A percentile compares a stretch with the other conserved stretches of the same genome.
Evolutionary conservation across 1,139 yeast genomes (phyloP).

Genomic region (Pneumocystis wakefieldiae): DNA sequence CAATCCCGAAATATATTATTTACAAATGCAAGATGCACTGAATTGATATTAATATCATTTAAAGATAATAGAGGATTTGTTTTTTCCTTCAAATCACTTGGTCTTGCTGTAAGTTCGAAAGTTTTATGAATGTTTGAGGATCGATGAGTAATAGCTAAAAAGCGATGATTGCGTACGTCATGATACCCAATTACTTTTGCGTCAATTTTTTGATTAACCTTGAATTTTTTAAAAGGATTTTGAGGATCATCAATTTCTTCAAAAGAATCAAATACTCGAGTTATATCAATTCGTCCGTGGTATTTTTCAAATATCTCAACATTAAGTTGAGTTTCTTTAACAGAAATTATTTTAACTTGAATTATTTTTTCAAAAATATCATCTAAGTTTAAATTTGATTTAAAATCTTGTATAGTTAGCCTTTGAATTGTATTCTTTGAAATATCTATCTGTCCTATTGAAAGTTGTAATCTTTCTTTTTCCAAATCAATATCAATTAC

Average conservation of each 20-base stretch:
- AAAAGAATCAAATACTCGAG: conserved; percentile 47
- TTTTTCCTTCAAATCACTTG: conserved; percentile 26
- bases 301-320: conserved; percentile 64
- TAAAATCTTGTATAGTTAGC: conserved; percentile 25
- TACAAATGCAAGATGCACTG: conserved; percentile 36
- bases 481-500: conserved; percentile 22
- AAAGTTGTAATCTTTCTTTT: conserved; percentile 38
- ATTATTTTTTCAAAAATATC: conserved; percentile 50
- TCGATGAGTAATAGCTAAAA: conserved; percentile 53
- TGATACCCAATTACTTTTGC: conserved; percentile 67
- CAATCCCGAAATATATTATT: conserved; percentile 39
- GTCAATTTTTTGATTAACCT: conserved; percentile 41
- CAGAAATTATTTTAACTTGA: conserved; percentile 43
- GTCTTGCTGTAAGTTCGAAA: conserved; percentile 50
- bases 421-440: conserved; percentile 46
- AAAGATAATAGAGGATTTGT: conserved; percentile 25
- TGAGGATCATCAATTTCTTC: conserved; percentile 43
- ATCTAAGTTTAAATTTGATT: conserved; percentile 19
- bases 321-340: conserved; percentile 62
- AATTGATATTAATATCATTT: conserved; percentile 31
- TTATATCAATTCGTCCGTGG: conserved; percentile 66
- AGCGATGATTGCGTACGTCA: conserved; percentile 55
- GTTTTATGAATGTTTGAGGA: conserved; percentile 37
- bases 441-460: conserved; percentile 25
- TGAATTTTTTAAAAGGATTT: conserved; percentile 48